phyloP scores from a whole-genome alignment of 2,329 filamentous ascomycete genomes.

The Trichoderma hamatum region DNA sequence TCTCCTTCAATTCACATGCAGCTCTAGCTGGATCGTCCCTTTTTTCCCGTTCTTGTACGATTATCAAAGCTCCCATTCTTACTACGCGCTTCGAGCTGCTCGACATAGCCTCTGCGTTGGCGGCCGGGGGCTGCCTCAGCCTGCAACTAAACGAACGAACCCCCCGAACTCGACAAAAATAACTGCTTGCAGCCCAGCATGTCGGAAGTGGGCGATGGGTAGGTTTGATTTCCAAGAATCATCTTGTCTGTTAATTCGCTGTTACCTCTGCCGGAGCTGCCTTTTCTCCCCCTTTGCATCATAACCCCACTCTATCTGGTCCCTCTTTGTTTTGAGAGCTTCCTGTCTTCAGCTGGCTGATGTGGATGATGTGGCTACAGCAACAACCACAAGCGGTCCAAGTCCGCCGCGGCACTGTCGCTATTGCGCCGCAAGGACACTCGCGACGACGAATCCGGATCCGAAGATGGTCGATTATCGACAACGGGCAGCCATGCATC shows the following conservation, averaged over 20 bases:
- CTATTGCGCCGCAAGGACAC: slow-evolving; percentile 57
- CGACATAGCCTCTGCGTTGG: slow-evolving; percentile 2
- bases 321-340: not conserved
- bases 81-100: not conserved
- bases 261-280: not conserved
- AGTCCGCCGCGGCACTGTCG: slow-evolving; percentile 55
- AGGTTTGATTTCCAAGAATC: slow-evolving; percentile 12
- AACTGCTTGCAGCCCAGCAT: slow-evolving; percentile 31
- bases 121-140: slow-evolving; percentile 20
- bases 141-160: not conserved
- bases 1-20: slow-evolving; percentile 20
- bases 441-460: slow-evolving; percentile 56
- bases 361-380: slow-evolving; percentile 13
- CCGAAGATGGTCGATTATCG: slow-evolving; percentile 52
- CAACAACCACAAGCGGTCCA: slow-evolving; percentile 55
- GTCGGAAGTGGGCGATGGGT: slow-evolving; percentile 41
- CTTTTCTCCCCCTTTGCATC: not conserved
- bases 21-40: slow-evolving; percentile 2
- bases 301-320: not conserved
- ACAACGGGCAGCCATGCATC: slow-evolving; percentile 37
- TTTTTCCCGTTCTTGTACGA: not conserved
- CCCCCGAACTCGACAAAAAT: not conserved
- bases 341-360: not conserved
- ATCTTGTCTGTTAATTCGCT: not conserved
- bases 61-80: not conserved